A percentile compares a stretch with the other conserved stretches of the same genome.
Evolutionary conservation across 164 flowering plant genomes (phyloP).

Genomic region (Chimonanthus salicifolius): DNA sequence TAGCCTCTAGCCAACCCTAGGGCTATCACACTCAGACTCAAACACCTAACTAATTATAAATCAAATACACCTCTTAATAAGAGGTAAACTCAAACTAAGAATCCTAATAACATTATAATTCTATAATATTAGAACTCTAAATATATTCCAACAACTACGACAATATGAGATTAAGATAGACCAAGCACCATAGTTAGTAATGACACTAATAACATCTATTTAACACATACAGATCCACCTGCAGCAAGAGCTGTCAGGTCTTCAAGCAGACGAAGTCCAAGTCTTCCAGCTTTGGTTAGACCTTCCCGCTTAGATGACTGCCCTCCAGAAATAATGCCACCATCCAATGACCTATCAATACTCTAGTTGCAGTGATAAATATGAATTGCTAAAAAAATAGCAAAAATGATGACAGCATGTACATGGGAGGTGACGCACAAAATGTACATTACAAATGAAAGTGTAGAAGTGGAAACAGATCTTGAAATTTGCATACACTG

Average conservation of each 20-base stretch:
- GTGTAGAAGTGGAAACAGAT: background rate
- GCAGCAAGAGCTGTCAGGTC: slow-evolving; percentile 99
- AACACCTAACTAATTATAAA: too few relatives aligned
- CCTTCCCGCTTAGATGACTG: slow-evolving; percentile 47
- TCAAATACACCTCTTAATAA: too few relatives aligned
- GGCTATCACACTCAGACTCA: too few relatives aligned
- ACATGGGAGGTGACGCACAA: background rate
- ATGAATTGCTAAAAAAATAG: background rate
- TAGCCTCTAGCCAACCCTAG: too few relatives aligned
- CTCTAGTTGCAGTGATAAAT: slow-evolving; percentile 6
- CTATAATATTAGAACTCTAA: too few relatives aligned
- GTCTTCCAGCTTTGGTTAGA: slow-evolving; percentile 59
- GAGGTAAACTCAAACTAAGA: too few relatives aligned
- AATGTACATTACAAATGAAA: background rate
- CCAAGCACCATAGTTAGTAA: background rate
- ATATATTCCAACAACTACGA: too few relatives aligned
- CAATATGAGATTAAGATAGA: too few relatives aligned
- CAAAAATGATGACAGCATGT: background rate
- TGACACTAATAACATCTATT: slow-evolving; percentile 20
- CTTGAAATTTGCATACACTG: slow-evolving; percentile 49
- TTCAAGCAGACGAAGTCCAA: slow-evolving; percentile 87
- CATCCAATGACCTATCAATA: slow-evolving; percentile 57
- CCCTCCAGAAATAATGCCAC: slow-evolving; percentile 43
- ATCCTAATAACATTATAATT: too few relatives aligned
- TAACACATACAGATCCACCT: slow-evolving; percentile 99